Conservation (phyloP, 495 filamentous ascomycete species). For the Tuber magnatum region DNA sequence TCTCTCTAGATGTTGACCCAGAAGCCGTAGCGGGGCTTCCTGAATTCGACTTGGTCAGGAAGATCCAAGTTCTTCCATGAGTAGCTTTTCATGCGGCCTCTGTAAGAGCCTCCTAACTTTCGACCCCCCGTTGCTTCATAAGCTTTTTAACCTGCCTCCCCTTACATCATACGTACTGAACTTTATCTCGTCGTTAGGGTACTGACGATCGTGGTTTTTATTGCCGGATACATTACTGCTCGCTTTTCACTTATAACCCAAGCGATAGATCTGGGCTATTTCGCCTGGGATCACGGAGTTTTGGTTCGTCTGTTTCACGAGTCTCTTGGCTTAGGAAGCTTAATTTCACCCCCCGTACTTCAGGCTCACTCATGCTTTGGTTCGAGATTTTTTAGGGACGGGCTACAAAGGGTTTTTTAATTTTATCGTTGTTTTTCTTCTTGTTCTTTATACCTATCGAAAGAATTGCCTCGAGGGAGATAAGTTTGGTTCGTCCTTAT, state of each 20-base stretch:
- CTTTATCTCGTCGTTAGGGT: conserved; percentile 21
- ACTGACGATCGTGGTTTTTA: conserved; percentile 57
- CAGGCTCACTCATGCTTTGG: conserved; percentile 44
- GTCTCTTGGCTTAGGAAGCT: conserved; percentile 11
- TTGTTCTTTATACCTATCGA: conserved; percentile 67
- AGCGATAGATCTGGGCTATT: conserved; percentile 89
- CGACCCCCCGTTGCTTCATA: neutral
- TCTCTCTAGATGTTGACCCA: conserved; percentile 30
- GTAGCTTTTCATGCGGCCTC: conserved; percentile 41
- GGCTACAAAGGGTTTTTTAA: conserved; percentile 64
- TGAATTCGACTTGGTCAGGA: conserved; percentile 27
- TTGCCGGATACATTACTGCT: conserved; percentile 98
- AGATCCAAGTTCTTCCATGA: conserved; percentile 39
- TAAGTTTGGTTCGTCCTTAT: conserved; percentile 52
- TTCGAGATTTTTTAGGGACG: conserved; percentile 43
- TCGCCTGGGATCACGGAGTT: conserved; percentile 97
- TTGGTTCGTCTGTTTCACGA: conserved; percentile 58
- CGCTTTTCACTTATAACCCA: conserved; percentile 96
- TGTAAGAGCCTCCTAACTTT: conserved; percentile 22
- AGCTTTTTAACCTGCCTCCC: neutral
- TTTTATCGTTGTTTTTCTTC: conserved; percentile 70
- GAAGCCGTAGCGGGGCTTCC: conserved; percentile 30
- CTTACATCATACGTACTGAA: conserved; percentile 2
- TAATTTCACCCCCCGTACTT: conserved; percentile 13
- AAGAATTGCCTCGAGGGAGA: conserved; percentile 62